Percentiles rank a stretch among this genome's conserved stretches.
Evolutionary conservation across 1,284 basidiomycete species (phyloP).

Genomic region (Ustilago trichophora): DNA sequence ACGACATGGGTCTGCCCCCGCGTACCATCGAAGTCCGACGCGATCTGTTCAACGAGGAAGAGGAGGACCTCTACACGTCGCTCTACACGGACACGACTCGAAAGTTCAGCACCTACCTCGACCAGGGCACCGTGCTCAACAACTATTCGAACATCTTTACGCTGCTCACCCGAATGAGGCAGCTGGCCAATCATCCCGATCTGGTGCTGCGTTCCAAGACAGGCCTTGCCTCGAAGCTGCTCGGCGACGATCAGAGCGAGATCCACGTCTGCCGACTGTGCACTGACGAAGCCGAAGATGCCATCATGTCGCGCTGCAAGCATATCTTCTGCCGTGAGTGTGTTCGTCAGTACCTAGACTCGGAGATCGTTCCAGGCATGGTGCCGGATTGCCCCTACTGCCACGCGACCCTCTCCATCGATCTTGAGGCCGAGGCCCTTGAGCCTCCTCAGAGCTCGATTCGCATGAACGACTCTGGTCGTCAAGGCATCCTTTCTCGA

Average conservation of each 20-base stretch:
- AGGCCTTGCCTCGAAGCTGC: slow-evolving; percentile 52
- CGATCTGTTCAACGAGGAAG: slow-evolving; percentile 94
- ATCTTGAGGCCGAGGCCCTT: slow-evolving; percentile 89
- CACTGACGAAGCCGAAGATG: slow-evolving; percentile 95
- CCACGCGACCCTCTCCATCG: slow-evolving; percentile 90
- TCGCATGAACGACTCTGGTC: slow-evolving; percentile 68
- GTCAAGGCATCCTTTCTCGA: slow-evolving; percentile 92
- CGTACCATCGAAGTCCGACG: slow-evolving; percentile 86
- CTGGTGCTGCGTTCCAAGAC: slow-evolving; percentile 89
- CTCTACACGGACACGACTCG: slow-evolving; percentile 92
- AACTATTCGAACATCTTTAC: slow-evolving; percentile 69
- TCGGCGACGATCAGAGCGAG: slow-evolving; percentile 55
- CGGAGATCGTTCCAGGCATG: slow-evolving; percentile 72
- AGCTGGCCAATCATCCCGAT: slow-evolving; percentile 75
- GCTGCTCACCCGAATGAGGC: slow-evolving; percentile 65
- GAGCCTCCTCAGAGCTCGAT: slow-evolving; percentile 75
- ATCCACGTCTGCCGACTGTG: slow-evolving; percentile 82
- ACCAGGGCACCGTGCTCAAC: slow-evolving; percentile 80
- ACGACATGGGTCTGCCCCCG: slow-evolving; percentile 96
- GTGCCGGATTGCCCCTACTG: slow-evolving; percentile 91
- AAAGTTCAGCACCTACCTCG: slow-evolving; percentile 88
- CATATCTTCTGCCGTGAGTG: slow-evolving; percentile 90
- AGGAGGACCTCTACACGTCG: slow-evolving; percentile 92
- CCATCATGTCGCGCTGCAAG: slow-evolving; percentile 84
- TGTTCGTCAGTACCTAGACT: slow-evolving; percentile 86